Conservation (phyloP, 495 filamentous ascomycete genomes). For the Aspergillus conjunctus region DNA sequence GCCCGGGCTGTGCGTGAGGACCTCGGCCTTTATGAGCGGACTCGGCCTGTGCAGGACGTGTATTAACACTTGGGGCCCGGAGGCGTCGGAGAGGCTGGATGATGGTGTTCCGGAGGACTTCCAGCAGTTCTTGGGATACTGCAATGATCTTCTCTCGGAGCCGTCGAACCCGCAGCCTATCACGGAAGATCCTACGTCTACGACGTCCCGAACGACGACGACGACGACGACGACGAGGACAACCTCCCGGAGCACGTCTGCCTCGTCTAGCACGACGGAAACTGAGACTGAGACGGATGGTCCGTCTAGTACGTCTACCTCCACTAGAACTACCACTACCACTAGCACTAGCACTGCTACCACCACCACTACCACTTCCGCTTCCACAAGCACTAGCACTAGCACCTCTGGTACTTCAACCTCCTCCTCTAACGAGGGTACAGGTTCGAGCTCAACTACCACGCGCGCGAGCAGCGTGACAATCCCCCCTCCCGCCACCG, state of each 20-base stretch:
- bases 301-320: background rate
- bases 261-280: background rate
- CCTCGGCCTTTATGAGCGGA: constrained; percentile 43
- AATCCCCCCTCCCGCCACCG: no score
- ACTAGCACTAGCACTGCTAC: background rate
- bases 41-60: constrained; percentile 40
- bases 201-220: background rate
- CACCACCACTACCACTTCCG: background rate
- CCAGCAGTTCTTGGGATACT: constrained; percentile 11
- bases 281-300: background rate
- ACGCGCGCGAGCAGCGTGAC: background rate
- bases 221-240: background rate
- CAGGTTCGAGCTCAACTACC: background rate
- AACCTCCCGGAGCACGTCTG: background rate
- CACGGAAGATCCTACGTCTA: no score
- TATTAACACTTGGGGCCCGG: background rate
- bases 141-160: no score
- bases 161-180: no score
- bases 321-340: background rate
- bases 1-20: constrained; percentile 43
- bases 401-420: background rate
- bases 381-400: background rate
- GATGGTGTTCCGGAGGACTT: constrained; percentile 8
- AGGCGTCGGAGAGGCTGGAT: background rate
- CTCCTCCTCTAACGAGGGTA: background rate